Evolutionary conservation across 805 yeast genomes (phyloP).

Genomic region (Ogataea henricii): DNA sequence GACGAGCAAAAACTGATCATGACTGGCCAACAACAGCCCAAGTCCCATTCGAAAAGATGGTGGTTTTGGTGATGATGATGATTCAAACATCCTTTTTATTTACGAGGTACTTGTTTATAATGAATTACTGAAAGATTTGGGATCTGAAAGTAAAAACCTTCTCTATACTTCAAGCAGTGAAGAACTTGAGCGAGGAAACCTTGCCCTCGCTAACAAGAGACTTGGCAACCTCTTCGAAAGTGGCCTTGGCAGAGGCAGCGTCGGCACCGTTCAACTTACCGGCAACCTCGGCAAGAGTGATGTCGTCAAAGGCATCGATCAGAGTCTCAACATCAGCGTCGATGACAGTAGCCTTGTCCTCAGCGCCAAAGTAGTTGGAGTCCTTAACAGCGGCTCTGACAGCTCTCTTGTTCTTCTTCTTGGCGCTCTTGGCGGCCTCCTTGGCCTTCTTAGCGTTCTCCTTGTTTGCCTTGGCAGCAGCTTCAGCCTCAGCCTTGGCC

Average conservation of each 20-base stretch:
- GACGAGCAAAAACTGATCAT: constrained; percentile 25
- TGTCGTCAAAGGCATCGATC: constrained; percentile 79
- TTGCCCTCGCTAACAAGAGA: constrained; percentile 56
- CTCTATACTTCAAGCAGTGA: constrained; percentile 12
- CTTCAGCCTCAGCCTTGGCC: constrained; percentile 76
- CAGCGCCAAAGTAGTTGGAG: constrained; percentile 80
- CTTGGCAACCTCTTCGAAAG: constrained; percentile 56
- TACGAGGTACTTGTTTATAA: constrained; percentile 3
- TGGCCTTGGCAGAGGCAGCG: constrained; percentile 58
- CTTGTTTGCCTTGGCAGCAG: constrained; percentile 60
- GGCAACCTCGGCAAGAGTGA: constrained; percentile 75
- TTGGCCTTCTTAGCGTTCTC: constrained; percentile 75
- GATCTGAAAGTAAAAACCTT: neutral
- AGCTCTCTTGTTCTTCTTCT: constrained; percentile 72
- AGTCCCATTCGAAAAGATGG: constrained; percentile 7
- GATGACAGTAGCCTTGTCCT: constrained; percentile 61
- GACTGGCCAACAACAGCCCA: constrained; percentile 4
- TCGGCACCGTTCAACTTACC: constrained; percentile 59
- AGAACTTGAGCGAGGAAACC: constrained; percentile 37
- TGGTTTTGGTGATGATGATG: constrained; percentile 20
- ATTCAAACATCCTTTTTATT: neutral
- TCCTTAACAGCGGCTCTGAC: constrained; percentile 83
- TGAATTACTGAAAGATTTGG: neutral
- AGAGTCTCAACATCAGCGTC: constrained; percentile 80
- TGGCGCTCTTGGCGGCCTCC: constrained; percentile 96